phyloP scores from a whole-genome alignment of 2,329 filamentous ascomycete species.

The Myriosclerotinia scirpicola region DNA sequence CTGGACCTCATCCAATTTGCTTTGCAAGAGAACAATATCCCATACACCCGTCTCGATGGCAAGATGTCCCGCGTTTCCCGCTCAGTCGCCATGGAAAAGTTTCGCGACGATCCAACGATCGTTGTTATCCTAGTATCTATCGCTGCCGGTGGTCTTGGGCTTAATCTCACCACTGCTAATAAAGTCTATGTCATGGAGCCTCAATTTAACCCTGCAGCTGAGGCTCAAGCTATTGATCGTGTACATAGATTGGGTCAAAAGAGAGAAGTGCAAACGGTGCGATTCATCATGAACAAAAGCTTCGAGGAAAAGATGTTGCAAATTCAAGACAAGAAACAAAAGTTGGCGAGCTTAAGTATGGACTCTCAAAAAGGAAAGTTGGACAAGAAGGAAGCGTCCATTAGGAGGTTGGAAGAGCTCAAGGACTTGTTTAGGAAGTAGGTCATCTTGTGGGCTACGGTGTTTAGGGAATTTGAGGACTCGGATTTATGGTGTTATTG shows the following conservation, averaged over 20 bases:
- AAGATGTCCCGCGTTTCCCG: conserved; percentile 78
- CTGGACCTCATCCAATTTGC: conserved; percentile 89
- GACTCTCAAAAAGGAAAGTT: conserved; percentile 50
- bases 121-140: conserved; percentile 89
- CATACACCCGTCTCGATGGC: conserved; percentile 81
- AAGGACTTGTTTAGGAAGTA: conserved; percentile 53
- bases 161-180: conserved; percentile 85
- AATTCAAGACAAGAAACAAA: conserved; percentile 89
- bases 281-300: conserved; percentile 85
- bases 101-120: conserved; percentile 69
- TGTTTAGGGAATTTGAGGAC: not conserved
- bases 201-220: conserved; percentile 93
- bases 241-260: conserved; percentile 90
- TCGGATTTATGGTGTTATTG: conserved; percentile 3
- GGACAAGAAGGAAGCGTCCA: conserved; percentile 40
- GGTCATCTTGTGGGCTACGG: not conserved
- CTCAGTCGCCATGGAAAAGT: conserved; percentile 71
- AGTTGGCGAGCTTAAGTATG: conserved; percentile 84
- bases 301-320: conserved; percentile 94
- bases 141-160: conserved; percentile 84
- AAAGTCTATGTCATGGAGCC: conserved; percentile 97
- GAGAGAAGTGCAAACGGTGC: conserved; percentile 79
- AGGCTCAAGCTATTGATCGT: conserved; percentile 91
- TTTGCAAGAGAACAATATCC: conserved; percentile 64
- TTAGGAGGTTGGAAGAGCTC: conserved; percentile 55